Conservation (phyloP, 1,284 basidiomycete species). For the Puccinia coronata region DNA sequence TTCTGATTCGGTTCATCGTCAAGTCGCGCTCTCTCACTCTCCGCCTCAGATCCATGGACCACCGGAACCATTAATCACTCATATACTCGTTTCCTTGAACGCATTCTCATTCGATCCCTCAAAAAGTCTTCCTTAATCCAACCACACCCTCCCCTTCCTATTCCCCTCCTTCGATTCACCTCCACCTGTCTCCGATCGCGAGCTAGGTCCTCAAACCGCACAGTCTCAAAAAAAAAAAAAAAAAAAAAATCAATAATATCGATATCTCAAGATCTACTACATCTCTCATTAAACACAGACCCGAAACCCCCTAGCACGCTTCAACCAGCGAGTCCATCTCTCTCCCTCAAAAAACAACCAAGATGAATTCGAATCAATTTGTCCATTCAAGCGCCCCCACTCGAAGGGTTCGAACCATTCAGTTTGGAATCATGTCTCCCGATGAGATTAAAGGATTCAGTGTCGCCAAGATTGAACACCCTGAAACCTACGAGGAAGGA, state of each 20-base stretch:
- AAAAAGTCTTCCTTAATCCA: neutral
- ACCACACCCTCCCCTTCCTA: neutral
- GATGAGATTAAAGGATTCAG: slow-evolving; percentile 81
- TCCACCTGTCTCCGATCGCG: slow-evolving; percentile 1
- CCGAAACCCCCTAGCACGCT: neutral
- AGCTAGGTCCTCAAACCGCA: neutral
- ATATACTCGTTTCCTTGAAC: neutral
- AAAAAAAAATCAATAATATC: slow-evolving; percentile 16
- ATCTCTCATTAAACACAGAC: neutral
- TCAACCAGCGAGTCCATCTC: neutral
- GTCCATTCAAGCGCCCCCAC: slow-evolving; percentile 88
- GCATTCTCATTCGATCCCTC: neutral
- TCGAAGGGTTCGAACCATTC: slow-evolving; percentile 93
- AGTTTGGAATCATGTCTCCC: slow-evolving; percentile 99
- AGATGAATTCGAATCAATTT: slow-evolving; percentile 57
- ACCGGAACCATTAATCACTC: neutral
- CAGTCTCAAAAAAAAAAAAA: too few relatives aligned
- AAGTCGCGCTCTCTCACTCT: neutral
- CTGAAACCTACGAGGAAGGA: slow-evolving; percentile 95
- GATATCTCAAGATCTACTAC: neutral
- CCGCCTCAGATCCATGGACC: neutral
- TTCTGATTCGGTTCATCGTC: neutral
- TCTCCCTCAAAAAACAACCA: neutral
- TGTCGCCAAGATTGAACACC: slow-evolving; percentile 95
- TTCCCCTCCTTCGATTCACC: neutral